phyloP scores from a whole-genome alignment of 2,329 filamentous ascomycete species.

The Fusarium albidum region DNA sequence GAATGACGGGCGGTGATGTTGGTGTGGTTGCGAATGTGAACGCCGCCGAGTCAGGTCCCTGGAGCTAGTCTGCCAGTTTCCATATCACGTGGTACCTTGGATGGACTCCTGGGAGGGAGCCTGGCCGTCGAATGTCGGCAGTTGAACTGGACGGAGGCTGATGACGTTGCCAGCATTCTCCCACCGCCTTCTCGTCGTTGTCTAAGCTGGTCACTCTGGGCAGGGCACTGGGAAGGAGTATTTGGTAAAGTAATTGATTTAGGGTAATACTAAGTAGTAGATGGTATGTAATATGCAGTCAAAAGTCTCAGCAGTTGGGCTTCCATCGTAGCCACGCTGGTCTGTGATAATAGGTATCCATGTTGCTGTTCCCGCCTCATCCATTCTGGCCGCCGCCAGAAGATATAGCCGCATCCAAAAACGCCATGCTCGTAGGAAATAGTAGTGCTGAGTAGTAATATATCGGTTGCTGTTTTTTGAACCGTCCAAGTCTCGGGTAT shows the following conservation, averaged over 20 bases:
- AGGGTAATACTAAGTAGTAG: too few relatives aligned
- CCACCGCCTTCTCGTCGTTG: neutral
- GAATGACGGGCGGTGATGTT: neutral
- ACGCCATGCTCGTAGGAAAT: conserved; percentile 31
- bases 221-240: too few relatives aligned
- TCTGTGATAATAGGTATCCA: conserved; percentile 20
- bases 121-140: conserved; percentile 8
- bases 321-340: conserved; percentile 9
- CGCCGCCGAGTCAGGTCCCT: too few relatives aligned
- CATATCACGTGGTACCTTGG: conserved; percentile 2
- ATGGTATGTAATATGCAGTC: too few relatives aligned
- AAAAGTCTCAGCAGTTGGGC: too few relatives aligned
- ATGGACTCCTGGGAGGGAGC: neutral
- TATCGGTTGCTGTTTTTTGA: conserved; percentile 15
- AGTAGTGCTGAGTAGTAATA: conserved; percentile 16
- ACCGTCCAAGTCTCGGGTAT: neutral
- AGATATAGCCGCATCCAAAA: conserved; percentile 14
- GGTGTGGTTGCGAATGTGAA: too few relatives aligned
- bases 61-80: neutral
- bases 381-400: conserved; percentile 1
- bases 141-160: conserved; percentile 15
- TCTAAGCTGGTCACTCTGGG: too few relatives aligned
- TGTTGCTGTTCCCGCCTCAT: conserved; percentile 20
- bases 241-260: too few relatives aligned
- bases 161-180: conserved; percentile 21